Evolutionary conservation across 306 rosid species (phyloP).

Genomic region (Castanospermum australe): DNA sequence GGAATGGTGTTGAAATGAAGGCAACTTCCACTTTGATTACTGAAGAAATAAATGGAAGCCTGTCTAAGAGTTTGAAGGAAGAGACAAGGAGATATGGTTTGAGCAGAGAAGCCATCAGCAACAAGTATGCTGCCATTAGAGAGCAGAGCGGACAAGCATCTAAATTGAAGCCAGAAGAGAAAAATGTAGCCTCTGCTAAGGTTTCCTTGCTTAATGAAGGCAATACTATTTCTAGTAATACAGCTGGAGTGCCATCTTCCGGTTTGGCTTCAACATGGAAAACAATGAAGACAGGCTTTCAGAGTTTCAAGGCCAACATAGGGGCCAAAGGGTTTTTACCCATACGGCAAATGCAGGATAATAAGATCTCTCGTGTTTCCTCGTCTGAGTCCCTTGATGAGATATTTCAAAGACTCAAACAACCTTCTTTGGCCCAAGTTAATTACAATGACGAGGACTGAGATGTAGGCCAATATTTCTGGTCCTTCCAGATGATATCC

Average conservation of each 20-base stretch:
- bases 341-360: constrained; percentile 60
- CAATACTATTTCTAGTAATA: constrained; percentile 33
- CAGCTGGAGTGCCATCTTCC: constrained; percentile 41
- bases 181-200: constrained; percentile 46
- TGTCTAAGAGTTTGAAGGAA: constrained; percentile 40
- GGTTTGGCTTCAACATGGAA: constrained; percentile 76
- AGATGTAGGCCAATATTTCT: constrained; percentile 21
- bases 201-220: constrained; percentile 55
- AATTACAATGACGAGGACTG: constrained; percentile 47
- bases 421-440: constrained; percentile 47
- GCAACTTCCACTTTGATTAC: constrained; percentile 37
- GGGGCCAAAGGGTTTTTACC: constrained; percentile 73
- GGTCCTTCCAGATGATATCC: constrained; percentile 39
- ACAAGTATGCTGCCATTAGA: constrained; percentile 78
- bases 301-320: constrained; percentile 70
- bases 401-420: constrained; percentile 75
- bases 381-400: constrained; percentile 80
- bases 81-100: constrained; percentile 65
- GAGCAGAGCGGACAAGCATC: constrained; percentile 62
- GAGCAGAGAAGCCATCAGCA: constrained; percentile 76
- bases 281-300: constrained; percentile 82
- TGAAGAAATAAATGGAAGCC: constrained; percentile 39
- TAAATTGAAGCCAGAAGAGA: constrained; percentile 51
- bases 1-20: constrained; percentile 58
- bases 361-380: constrained; percentile 44